Base-by-base conservation (phyloP, 139 green algal genomes). In the Chlorella sp. region DNA sequence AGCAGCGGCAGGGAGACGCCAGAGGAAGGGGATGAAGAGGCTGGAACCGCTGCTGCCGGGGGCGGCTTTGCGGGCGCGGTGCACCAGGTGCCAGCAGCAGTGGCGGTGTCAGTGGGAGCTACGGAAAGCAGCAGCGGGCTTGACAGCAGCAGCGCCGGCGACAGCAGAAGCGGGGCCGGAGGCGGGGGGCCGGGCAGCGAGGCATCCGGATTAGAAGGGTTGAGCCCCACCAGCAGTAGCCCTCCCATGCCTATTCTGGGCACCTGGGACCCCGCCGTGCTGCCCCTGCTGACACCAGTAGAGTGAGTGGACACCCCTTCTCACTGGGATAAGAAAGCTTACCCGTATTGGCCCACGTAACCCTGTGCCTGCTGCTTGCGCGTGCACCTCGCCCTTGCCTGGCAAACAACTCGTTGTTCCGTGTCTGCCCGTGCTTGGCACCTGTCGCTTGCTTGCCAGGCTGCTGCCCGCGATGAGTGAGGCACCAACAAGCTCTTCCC, bases 221-320 rank as follows among this genome's bases (percentile, higher is more conserved):
- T 57, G 7, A 57, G 48, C 48, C 48, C 40, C n/a, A n/a, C 19
- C 37, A 34, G n/a, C 60, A 34, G 32, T 39, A 88, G 66, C 84
- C 21, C 32, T 2, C 84, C 84, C 28, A 4, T 81, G 66, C 84
- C 84, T 11, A 88, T 88, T 34, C 42, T 26, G 64, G 26, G 28
- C 24, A 28, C 28, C 28, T 26, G 11, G 0, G 84, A n/a, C 60
- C n/a, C 5, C 0, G 16, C 26, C n/a, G 32, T 48, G 39, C 39
- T 88, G 64, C 84, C 84, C 0, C 71, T 88, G 84, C 84, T 88
- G 28, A 88, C 39, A 0, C 84, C 84, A 16, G n/a, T 88, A 37
- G 42, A 80, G 84, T 88, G 66, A 88, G 84, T 39, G 11, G 5
- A n/a, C 16, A 18, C 9, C 68, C 68, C n/a, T 40, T 1, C n/a